phyloP scores from a whole-genome alignment of 768 basidiomycete species.

The Leccinum incarnatum region DNA sequence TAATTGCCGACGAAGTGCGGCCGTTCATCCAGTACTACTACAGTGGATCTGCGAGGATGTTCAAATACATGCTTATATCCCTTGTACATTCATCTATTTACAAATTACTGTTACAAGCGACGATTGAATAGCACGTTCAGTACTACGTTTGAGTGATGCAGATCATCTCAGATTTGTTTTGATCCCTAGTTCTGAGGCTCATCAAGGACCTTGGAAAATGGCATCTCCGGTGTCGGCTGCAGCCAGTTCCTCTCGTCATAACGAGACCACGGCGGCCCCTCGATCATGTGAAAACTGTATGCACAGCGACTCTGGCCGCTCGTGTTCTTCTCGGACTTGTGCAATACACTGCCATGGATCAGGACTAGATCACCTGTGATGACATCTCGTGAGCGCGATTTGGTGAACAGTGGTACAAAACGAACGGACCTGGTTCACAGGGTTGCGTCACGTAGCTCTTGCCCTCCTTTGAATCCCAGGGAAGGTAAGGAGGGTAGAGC shows the following conservation, averaged over 20 bases:
- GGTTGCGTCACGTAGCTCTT: slow-evolving; percentile 63
- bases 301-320: slow-evolving; percentile 82
- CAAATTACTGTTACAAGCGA: no score
- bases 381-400: neutral
- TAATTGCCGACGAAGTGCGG: no score
- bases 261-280: slow-evolving; percentile 61
- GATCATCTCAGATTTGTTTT: no score
- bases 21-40: no score
- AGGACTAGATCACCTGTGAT: slow-evolving; percentile 79
- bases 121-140: no score
- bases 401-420: neutral
- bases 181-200: no score
- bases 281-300: slow-evolving; percentile 96
- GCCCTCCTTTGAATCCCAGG: neutral
- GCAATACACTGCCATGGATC: slow-evolving; percentile 90
- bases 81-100: no score
- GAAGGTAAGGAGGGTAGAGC: slow-evolving; percentile 38
- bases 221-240: slow-evolving; percentile 81
- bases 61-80: no score
- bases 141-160: no score
- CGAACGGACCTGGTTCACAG: slow-evolving; percentile 63
- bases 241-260: slow-evolving; percentile 97
- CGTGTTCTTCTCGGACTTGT: slow-evolving; percentile 86
- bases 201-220: slow-evolving; percentile 65
- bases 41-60: no score